These are phyloP conservation scores for Fraxinus angustifolia DNA, from an alignment of 305 asterid genomes.

Conservation along the genomic window DNA sequence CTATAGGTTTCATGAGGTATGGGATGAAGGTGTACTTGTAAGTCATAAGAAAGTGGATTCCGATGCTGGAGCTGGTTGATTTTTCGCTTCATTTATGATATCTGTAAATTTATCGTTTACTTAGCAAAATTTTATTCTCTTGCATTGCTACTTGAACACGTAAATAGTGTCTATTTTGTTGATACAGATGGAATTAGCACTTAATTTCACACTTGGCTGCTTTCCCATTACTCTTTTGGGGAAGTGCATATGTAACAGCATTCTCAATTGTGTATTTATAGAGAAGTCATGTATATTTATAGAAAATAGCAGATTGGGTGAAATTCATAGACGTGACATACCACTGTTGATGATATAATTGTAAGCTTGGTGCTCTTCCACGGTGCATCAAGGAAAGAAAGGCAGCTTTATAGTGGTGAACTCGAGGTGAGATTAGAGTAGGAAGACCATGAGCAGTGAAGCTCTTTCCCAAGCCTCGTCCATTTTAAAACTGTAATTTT, in stretches of 20 bases:
- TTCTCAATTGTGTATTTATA: background rate
- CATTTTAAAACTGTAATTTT: no score
- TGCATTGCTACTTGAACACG: background rate
- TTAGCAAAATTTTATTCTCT: background rate
- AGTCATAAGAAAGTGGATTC: constrained; percentile 59
- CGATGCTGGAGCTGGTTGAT: constrained; percentile 36
- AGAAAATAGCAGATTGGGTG: background rate
- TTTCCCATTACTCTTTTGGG: background rate
- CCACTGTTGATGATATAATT: background rate
- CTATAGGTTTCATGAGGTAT: constrained; percentile 58
- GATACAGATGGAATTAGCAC: background rate
- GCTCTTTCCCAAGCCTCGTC: background rate
- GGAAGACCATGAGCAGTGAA: background rate
- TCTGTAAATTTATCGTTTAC: background rate
- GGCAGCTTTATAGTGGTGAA: background rate
- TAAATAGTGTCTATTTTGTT: background rate
- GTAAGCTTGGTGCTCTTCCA: background rate
- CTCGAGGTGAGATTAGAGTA: background rate
- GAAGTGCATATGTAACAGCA: background rate
- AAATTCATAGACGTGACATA: background rate
- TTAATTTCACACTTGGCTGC: background rate
- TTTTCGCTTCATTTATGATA: background rate
- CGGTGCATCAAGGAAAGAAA: background rate
- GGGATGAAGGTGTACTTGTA: constrained; percentile 86
- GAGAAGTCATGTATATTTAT: background rate